Evolutionary conservation across 1,284 basidiomycete genomes (phyloP), one percentile per base, ranked within the genome.

Genomic region (Puccinia novopanici): DNA sequence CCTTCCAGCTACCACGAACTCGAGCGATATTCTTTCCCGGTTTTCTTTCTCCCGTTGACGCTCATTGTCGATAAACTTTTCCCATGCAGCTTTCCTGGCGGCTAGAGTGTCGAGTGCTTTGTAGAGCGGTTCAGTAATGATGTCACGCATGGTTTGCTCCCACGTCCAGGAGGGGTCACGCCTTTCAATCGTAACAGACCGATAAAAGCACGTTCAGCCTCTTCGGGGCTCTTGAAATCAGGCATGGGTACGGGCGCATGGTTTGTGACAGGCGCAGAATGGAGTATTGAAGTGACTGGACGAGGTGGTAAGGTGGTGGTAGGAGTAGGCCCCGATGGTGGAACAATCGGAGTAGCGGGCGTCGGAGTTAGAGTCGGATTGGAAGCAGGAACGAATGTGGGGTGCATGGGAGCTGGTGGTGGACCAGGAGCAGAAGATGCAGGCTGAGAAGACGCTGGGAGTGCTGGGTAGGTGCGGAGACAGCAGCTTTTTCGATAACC

Each of bases 121-220:
- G 88, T 98, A 99, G 83, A 98, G 87, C 54, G 97, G 95, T 87
- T 99, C 96, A 83, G 95, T 98, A 87, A 99, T 95, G 86, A 97
- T 94, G 83, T 92, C 92, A 84, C 96, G 90, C 92, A 99, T 97
- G 68, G 95, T 95, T 87, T 93, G 91, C 86, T 99, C 97, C 97
- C 97, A 99, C 27, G 94, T 95, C 93, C 93, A 98, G 83, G 89
- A 91, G 68, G 92, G 90, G 94, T 93, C 70, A 99, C 91, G 30
- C 93, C 92, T 73, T 93, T 92, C 85, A 93, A 92, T 84, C 91
- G 90, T 82, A 99, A 87, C 75, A 99, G 88, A 86, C 92, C 92
- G 83, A 91, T 91, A 86, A 99, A 99, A 2, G 95, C 96, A 83
- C 92, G 92, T 86, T 98, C 94, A 34, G 94, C 95, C 83, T 96